Percentiles rank a stretch among this genome's conserved stretches.
Evolutionary conservation across 768 basidiomycete genomes (phyloP).

Genomic region (Leccinum barrowsii): DNA sequence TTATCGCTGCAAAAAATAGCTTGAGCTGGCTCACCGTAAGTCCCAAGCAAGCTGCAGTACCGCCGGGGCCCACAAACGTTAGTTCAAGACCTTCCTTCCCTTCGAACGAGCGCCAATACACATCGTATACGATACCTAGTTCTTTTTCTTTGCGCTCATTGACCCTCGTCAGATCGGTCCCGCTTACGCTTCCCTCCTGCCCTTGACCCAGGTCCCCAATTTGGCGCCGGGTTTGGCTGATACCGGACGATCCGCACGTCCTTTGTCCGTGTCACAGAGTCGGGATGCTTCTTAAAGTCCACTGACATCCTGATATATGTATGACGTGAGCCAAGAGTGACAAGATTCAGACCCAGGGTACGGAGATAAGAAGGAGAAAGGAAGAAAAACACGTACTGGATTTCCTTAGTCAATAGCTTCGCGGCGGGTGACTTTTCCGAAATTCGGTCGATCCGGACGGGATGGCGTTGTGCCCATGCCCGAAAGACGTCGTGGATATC

Average conservation of each 20-base stretch:
- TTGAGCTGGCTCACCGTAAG: not conserved
- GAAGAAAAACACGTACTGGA: slow-evolving; percentile 46
- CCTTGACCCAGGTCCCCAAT: slow-evolving; percentile 89
- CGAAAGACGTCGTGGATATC: slow-evolving; percentile 82
- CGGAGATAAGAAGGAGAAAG: not conserved
- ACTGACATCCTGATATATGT: slow-evolving; percentile 37
- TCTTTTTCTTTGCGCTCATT: not conserved
- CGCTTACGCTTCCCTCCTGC: slow-evolving; percentile 43
- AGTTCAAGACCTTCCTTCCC: not conserved
- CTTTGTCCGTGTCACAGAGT: slow-evolving; percentile 54
- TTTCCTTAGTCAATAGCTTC: slow-evolving; percentile 62
- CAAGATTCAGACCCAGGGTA: not conserved
- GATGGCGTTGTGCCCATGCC: slow-evolving; percentile 77
- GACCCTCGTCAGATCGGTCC: slow-evolving; percentile 19
- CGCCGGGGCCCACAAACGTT: not conserved
- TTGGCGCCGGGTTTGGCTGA: slow-evolving; percentile 83
- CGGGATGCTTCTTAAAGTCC: slow-evolving; percentile 75
- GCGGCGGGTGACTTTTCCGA: slow-evolving; percentile 68
- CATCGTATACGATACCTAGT: not conserved
- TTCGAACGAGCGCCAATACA: not conserved
- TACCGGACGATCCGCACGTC: slow-evolving; percentile 82
- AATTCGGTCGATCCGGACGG: slow-evolving; percentile 83
- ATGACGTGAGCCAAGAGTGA: not conserved
- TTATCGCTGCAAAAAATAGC: not conserved
- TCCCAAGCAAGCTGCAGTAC: not conserved